Percentiles rank a stretch among this genome's conserved stretches.
Conservation (phyloP, 495 filamentous ascomycete species). For the Penicillium riverlandense region DNA sequence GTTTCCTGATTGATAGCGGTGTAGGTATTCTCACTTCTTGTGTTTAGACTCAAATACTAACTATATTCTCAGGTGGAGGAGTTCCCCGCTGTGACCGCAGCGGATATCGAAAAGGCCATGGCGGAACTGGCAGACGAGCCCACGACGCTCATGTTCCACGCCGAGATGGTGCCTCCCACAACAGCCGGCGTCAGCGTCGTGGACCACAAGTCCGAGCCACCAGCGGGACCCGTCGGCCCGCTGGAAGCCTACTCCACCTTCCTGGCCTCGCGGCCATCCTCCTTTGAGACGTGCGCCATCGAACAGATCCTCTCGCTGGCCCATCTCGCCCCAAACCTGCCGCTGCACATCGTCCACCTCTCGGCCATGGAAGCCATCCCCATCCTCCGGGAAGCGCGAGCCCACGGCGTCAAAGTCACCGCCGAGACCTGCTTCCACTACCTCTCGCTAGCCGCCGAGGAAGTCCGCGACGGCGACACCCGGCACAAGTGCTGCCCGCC, state of each 20-base stretch:
- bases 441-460: slow-evolving; percentile 80
- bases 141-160: slow-evolving; percentile 97
- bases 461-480: slow-evolving; percentile 83
- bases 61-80: slow-evolving; percentile 65
- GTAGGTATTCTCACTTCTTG: slow-evolving; percentile 46
- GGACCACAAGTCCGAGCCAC: slow-evolving; percentile 65
- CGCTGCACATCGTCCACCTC: slow-evolving; percentile 90
- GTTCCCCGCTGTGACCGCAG: slow-evolving; percentile 80
- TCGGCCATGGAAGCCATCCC: slow-evolving; percentile 91
- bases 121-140: slow-evolving; percentile 64
- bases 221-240: slow-evolving; percentile 67
- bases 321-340: slow-evolving; percentile 72
- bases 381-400: slow-evolving; percentile 70
- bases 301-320: slow-evolving; percentile 78
- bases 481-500: slow-evolving; percentile 97
- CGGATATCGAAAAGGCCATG: slow-evolving; percentile 76
- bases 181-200: slow-evolving; percentile 73
- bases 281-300: slow-evolving; percentile 89
- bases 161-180: slow-evolving; percentile 93
- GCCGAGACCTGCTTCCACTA: slow-evolving; percentile 99
- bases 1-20: slow-evolving; percentile 93
- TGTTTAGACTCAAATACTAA: slow-evolving; percentile 8
- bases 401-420: slow-evolving; percentile 79
- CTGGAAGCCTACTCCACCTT: slow-evolving; percentile 81
- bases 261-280: slow-evolving; percentile 79